Conservation (phyloP, 176 grass and related monocot species). For the Oryza brachyantha region DNA sequence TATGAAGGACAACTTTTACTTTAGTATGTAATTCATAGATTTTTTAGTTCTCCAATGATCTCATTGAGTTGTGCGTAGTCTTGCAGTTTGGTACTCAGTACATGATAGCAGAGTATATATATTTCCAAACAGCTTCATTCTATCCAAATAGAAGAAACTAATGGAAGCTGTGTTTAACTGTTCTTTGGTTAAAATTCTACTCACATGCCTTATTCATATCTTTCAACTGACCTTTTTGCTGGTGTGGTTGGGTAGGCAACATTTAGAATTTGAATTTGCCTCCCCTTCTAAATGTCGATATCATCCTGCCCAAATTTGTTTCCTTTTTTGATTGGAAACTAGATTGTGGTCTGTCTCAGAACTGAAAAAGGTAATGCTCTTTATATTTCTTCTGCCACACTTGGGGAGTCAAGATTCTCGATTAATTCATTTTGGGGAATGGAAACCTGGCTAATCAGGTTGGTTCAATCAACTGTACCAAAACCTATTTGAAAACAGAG, state of each 20-base stretch:
- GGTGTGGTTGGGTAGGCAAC: background rate
- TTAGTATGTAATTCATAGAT: background rate
- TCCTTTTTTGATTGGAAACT: background rate
- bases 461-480: background rate
- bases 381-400: background rate
- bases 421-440: background rate
- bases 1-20: slow-evolving; percentile 20
- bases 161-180: background rate
- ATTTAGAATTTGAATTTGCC: background rate
- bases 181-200: background rate
- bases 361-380: background rate
- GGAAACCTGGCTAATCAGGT: background rate
- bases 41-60: slow-evolving; percentile 18
- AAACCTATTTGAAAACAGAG: background rate
- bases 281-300: background rate
- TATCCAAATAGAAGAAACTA: background rate
- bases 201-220: background rate
- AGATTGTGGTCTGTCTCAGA: background rate
- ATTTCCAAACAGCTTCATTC: background rate
- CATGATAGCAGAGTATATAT: background rate
- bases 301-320: background rate
- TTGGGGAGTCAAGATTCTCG: background rate
- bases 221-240: background rate
- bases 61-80: background rate
- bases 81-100: background rate